Evolutionary conservation across 345 rosid species (phyloP).

Genomic region (Pelargonium nanum): DNA sequence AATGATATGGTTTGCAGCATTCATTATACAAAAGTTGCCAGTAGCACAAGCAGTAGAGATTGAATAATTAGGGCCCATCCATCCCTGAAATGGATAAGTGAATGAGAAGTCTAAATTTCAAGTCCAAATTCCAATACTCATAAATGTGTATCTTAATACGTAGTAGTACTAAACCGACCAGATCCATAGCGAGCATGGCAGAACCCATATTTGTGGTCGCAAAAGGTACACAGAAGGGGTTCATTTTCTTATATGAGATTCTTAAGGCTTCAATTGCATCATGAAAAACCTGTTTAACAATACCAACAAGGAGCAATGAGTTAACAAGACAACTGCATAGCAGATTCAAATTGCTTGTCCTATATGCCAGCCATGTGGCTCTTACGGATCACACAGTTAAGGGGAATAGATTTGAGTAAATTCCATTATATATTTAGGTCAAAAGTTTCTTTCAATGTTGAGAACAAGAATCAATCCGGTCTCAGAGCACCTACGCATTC

Average conservation of each 20-base stretch:
- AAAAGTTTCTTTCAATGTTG: not conserved
- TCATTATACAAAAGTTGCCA: conserved; percentile 47
- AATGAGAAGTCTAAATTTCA: not conserved
- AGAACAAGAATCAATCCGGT: not conserved
- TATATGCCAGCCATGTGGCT: not conserved
- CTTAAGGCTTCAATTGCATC: conserved; percentile 40
- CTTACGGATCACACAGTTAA: too few species aligned
- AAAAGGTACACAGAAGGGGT: conserved; percentile 48
- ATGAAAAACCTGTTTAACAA: conserved; percentile 26
- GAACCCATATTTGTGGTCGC: conserved; percentile 49
- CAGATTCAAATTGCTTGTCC: not conserved
- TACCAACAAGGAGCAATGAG: not conserved
- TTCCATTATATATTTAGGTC: not conserved
- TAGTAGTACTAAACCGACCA: conserved; percentile 18
- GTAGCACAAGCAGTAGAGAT: conserved; percentile 58
- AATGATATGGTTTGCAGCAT: conserved; percentile 48
- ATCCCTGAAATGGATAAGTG: conserved; percentile 29
- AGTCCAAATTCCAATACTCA: not conserved
- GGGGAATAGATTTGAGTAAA: not conserved
- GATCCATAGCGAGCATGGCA: conserved; percentile 48
- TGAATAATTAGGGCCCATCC: conserved; percentile 68
- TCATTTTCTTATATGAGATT: conserved; percentile 39
- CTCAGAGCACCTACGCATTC: not conserved
- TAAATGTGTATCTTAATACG: not conserved
- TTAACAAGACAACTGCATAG: conserved; percentile 2